Percentiles rank a stretch among this genome's conserved stretches.
phyloP scores from a whole-genome alignment of 2,329 filamentous ascomycete genomes.

The Talaromyces pinophilus region DNA sequence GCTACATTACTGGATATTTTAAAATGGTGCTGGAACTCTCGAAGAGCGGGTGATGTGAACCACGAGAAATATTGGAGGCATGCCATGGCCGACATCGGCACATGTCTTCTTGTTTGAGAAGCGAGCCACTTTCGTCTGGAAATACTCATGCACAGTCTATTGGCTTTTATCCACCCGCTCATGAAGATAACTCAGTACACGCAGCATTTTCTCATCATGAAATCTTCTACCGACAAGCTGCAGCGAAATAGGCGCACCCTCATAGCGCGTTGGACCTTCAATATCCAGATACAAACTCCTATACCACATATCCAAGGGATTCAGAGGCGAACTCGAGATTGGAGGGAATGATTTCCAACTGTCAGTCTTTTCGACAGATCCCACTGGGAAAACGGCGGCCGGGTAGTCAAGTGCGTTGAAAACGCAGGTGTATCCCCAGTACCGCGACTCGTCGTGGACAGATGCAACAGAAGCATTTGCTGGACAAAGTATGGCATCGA shows the following conservation, averaged over 20 bases:
- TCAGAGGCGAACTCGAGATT: slow-evolving; percentile 39
- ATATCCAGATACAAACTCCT: slow-evolving; percentile 45
- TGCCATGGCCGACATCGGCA: slow-evolving; percentile 18
- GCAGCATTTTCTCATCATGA: slow-evolving; percentile 48
- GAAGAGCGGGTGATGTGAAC: neutral
- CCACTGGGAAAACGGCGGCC: slow-evolving; percentile 40
- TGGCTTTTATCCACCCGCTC: neutral
- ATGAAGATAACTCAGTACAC: neutral
- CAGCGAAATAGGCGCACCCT: slow-evolving; percentile 18
- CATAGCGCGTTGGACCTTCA: slow-evolving; percentile 45
- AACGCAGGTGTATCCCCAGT: slow-evolving; percentile 54
- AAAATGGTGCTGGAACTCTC: slow-evolving; percentile 19
- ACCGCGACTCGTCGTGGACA: slow-evolving; percentile 54
- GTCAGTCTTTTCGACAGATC: slow-evolving; percentile 39
- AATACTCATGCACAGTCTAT: neutral
- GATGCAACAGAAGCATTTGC: slow-evolving; percentile 58
- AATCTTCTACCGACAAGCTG: slow-evolving; percentile 19
- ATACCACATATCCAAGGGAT: slow-evolving; percentile 51
- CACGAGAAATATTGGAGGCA: slow-evolving; percentile 12
- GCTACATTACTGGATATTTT: slow-evolving; percentile 16
- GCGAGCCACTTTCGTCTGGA: neutral
- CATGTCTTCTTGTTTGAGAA: slow-evolving; percentile 16
- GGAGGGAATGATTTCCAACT: slow-evolving; percentile 44
- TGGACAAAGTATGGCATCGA: slow-evolving; percentile 39
- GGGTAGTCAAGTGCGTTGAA: slow-evolving; percentile 39